Evolutionary conservation across 1,139 yeast genomes (phyloP).

Genomic region (Lodderomyces jiufengensis): DNA sequence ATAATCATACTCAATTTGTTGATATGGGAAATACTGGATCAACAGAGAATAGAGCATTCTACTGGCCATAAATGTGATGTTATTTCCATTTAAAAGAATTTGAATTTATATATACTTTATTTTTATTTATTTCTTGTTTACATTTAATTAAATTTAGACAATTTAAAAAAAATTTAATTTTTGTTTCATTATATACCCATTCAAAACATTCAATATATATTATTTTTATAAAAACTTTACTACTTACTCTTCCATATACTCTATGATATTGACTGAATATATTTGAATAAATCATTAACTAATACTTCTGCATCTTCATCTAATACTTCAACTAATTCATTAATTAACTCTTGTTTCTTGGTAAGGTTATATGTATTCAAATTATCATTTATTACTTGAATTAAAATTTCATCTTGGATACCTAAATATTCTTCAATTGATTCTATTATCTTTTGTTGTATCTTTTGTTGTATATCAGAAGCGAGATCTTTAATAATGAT

Average conservation of each 20-base stretch:
- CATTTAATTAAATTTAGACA: no score
- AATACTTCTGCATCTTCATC: slow-evolving; percentile 54
- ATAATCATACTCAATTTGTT: background rate
- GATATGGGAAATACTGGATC: background rate
- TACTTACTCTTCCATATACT: no score
- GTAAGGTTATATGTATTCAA: slow-evolving; percentile 28
- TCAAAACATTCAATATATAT: no score
- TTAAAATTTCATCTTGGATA: slow-evolving; percentile 47
- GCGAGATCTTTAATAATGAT: slow-evolving; percentile 14
- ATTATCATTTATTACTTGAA: slow-evolving; percentile 39
- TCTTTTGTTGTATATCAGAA: slow-evolving; percentile 15
- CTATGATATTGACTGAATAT: slow-evolving; percentile 12
- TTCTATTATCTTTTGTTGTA: slow-evolving; percentile 33
- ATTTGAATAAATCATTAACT: slow-evolving; percentile 36
- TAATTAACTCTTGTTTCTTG: slow-evolving; percentile 29
- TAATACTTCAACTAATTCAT: slow-evolving; percentile 49
- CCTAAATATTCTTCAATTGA: slow-evolving; percentile 54
- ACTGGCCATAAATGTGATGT: background rate
- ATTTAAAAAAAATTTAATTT: background rate
- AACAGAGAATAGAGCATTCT: background rate
- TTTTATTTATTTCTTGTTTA: slow-evolving; percentile 1
- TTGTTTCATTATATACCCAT: no score
- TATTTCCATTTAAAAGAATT: slow-evolving; percentile 1
- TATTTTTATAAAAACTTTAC: no score
- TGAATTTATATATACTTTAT: no score